Percentiles rank a stretch among this genome's conserved stretches.
These are phyloP conservation scores for Leccinum ochraceum DNA, from an alignment of 768 basidiomycete genomes.

Conservation along the genomic window DNA sequence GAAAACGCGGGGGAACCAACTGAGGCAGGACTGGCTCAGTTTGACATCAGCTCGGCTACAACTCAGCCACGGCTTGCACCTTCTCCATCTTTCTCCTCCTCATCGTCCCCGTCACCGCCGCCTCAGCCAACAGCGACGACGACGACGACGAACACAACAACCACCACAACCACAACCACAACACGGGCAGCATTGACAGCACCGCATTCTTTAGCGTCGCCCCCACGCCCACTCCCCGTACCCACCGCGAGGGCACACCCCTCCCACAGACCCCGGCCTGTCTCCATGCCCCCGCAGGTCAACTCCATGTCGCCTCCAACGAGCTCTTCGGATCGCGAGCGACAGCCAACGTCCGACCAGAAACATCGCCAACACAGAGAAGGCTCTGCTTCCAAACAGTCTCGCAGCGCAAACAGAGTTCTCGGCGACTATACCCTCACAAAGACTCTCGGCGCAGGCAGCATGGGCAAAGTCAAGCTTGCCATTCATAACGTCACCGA, in stretches of 20 bases:
- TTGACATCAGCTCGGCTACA: conserved; percentile 42
- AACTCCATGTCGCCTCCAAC: conserved; percentile 37
- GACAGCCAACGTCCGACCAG: conserved; percentile 29
- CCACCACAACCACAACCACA: conserved; percentile 15
- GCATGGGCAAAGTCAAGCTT: conserved; percentile 99
- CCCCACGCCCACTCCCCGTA: conserved; percentile 36
- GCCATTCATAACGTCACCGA: conserved; percentile 86
- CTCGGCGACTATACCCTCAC: conserved; percentile 95
- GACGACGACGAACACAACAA: not conserved
- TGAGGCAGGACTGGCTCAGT: conserved; percentile 53
- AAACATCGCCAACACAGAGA: conserved; percentile 34
- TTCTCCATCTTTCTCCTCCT: conserved; percentile 13
- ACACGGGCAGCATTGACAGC: not conserved
- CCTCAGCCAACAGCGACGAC: not conserved
- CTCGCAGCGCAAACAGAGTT: conserved; percentile 47
- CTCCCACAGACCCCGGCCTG: conserved; percentile 52
- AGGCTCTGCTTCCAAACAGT: conserved; percentile 36
- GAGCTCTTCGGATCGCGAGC: conserved; percentile 35
- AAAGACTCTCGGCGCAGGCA: conserved; percentile 96
- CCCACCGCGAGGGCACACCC: conserved; percentile 23
- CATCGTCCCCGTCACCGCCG: conserved; percentile 4
- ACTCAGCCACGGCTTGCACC: conserved; percentile 26
- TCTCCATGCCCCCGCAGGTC: conserved; percentile 75
- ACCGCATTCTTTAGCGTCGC: conserved; percentile 16
- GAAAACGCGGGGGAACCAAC: conserved; percentile 44